Evolutionary conservation across 139 green algal species (phyloP), one percentile per base, ranked within the genome.

Genomic region (Chlamydomonas sp.): DNA sequence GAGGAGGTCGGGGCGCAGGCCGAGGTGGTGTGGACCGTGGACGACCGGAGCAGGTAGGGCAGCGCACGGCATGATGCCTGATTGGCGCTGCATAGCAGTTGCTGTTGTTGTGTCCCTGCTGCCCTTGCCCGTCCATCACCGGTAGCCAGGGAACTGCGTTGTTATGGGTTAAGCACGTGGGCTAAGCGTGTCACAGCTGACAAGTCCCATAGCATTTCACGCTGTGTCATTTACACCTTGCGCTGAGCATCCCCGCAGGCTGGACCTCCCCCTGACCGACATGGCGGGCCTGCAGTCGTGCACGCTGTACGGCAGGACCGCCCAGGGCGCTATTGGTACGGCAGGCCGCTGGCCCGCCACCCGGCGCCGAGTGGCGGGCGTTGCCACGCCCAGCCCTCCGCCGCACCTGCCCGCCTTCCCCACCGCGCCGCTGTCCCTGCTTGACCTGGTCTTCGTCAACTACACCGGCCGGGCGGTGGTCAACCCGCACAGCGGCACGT

Each of bases 391-490:
- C 66, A 90, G 76, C 64, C 62, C 88, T 17, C 16, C 62, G 5
- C 59, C 62, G 16, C 73, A 63, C 3, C 15, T 17, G 3, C 49
- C 16, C 73, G 66, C 58, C 89, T 89, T 83, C 15, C 4, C 68
- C 80, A 84, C 20, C 12, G 87, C 89, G 61, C 88, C 90, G 2
- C n/a, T 89, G 69, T 76, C 66, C 16, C 60, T 93, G 4, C 77
- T 89, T 72, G 93, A 94, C 71, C 79, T 95, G 4, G 94, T 90
- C 5, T 93, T 93, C 77, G 79, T 92, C 10, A 74, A 85, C 59
- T 94, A 73, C 68, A 16, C 31, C 63, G 17, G 49, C 82, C 14
- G 91, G 7, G 8, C 80, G 8, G 2, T 31, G 4, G 49, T 67
- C 58, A 67, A 4, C 58, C 18, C 67, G 12, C 57, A 49, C 2